These are phyloP conservation scores for Endotrypanum monterogeii DNA, from an alignment of 208 protist species.

Conservation along the genomic window DNA sequence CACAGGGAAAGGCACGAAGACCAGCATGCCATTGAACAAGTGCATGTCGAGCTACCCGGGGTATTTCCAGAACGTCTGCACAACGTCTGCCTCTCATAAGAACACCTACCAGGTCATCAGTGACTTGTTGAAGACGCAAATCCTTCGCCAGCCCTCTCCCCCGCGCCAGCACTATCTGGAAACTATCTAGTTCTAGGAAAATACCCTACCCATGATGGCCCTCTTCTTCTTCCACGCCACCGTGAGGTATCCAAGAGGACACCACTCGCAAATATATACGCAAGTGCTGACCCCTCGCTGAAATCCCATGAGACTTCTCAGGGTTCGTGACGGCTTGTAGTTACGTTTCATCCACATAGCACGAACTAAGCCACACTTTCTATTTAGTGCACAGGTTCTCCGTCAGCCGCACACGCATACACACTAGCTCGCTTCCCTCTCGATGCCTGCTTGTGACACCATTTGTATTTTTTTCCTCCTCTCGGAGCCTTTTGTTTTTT, in stretches of 20 bases:
- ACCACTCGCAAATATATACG: neutral
- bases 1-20: slow-evolving; percentile 25
- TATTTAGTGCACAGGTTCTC: neutral
- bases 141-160: slow-evolving; percentile 14
- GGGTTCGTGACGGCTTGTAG: neutral
- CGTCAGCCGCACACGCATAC: neutral
- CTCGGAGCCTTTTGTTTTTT: neutral
- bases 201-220: neutral
- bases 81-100: neutral
- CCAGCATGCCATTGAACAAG: slow-evolving; percentile 43
- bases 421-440: neutral
- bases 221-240: neutral
- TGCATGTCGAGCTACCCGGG: slow-evolving; percentile 54
- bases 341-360: neutral
- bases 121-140: slow-evolving; percentile 5
- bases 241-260: neutral
- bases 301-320: neutral
- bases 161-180: neutral
- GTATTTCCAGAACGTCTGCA: slow-evolving; percentile 62
- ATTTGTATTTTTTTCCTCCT: too few relatives aligned
- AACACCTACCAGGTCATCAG: neutral
- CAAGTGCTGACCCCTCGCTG: neutral
- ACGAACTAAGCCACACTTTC: neutral
- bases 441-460: neutral
- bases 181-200: neutral